phyloP scores from a whole-genome alignment of 2,329 filamentous ascomycete species.

The Alternaria brassicae region DNA sequence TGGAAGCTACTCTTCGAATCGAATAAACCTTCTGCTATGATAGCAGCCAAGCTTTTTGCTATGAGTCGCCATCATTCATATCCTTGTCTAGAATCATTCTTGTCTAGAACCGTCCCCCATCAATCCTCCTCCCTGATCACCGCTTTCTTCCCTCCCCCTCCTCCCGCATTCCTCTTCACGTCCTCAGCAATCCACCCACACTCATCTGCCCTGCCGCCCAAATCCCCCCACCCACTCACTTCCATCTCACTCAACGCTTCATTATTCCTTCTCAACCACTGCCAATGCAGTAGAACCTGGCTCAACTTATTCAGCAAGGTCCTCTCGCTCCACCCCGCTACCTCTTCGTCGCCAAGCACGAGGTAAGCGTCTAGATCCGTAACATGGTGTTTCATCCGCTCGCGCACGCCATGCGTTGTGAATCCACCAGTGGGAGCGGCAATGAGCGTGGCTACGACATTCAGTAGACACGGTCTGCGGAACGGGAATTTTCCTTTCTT shows the following conservation, averaged over 20 bases:
- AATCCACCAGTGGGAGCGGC: constrained; percentile 24
- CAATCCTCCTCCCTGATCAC: not conserved
- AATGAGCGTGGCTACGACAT: constrained; percentile 36
- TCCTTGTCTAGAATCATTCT: no score
- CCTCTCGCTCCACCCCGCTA: constrained; percentile 21
- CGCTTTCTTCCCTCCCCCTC: not conserved
- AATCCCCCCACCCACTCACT: constrained; percentile 28
- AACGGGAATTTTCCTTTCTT: not conserved
- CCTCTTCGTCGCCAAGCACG: constrained; percentile 29
- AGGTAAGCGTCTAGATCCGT: constrained; percentile 35
- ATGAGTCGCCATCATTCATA: no score
- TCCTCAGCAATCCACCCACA: constrained; percentile 38
- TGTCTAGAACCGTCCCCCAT: no score
- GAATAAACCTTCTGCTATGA: no score
- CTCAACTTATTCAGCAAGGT: constrained; percentile 16
- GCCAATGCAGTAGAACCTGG: constrained; percentile 34
- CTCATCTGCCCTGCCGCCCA: constrained; percentile 33
- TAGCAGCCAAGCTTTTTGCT: no score
- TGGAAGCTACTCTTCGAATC: no score
- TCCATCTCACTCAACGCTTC: constrained; percentile 36
- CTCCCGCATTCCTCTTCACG: constrained; percentile 1
- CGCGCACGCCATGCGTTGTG: constrained; percentile 24
- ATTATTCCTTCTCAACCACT: constrained; percentile 39
- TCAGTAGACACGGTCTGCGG: constrained; percentile 22
- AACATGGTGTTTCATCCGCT: constrained; percentile 42